Percentiles rank a stretch among this genome's conserved stretches.
phyloP scores from a whole-genome alignment of 2,329 filamentous ascomycete species.

The Claviceps quebecensis region DNA sequence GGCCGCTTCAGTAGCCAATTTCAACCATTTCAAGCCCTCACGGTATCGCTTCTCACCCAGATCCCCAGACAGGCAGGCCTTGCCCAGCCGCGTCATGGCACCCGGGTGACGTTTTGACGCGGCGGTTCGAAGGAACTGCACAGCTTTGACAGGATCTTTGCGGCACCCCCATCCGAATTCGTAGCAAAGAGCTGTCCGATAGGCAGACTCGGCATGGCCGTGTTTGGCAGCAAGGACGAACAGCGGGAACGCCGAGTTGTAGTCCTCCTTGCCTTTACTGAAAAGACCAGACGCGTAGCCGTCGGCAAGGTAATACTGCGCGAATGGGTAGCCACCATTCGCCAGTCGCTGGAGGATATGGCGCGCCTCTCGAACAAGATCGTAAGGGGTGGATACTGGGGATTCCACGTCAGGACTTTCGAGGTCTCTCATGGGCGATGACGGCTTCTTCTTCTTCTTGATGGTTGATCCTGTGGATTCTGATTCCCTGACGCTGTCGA shows the following conservation, averaged over 20 bases:
- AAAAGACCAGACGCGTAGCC: slow-evolving; percentile 91
- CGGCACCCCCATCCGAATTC: slow-evolving; percentile 96
- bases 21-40: slow-evolving; percentile 93
- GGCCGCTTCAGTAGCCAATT: slow-evolving; percentile 78
- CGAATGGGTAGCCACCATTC: slow-evolving; percentile 85
- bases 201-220: slow-evolving; percentile 90
- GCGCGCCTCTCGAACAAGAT: slow-evolving; percentile 74
- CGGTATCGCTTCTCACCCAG: slow-evolving; percentile 76
- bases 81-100: slow-evolving; percentile 81
- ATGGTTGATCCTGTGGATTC: slow-evolving; percentile 7
- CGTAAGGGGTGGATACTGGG: slow-evolving; percentile 39
- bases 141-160: slow-evolving; percentile 78
- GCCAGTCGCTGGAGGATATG: slow-evolving; percentile 76
- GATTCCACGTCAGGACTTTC: slow-evolving; percentile 33
- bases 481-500: slow-evolving; percentile 27
- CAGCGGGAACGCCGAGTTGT: slow-evolving; percentile 80
- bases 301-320: slow-evolving; percentile 93
- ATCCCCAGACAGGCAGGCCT: slow-evolving; percentile 79
- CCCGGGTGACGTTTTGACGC: slow-evolving; percentile 92
- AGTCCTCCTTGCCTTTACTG: slow-evolving; percentile 85
- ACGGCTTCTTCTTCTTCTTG: slow-evolving; percentile 30
- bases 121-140: slow-evolving; percentile 81
- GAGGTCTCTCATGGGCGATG: slow-evolving; percentile 29
- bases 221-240: slow-evolving; percentile 93
- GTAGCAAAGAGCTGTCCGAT: slow-evolving; percentile 86